Evolutionary conservation across 2,329 filamentous ascomycete genomes (phyloP).

Genomic region (Exophiala oligosperma): DNA sequence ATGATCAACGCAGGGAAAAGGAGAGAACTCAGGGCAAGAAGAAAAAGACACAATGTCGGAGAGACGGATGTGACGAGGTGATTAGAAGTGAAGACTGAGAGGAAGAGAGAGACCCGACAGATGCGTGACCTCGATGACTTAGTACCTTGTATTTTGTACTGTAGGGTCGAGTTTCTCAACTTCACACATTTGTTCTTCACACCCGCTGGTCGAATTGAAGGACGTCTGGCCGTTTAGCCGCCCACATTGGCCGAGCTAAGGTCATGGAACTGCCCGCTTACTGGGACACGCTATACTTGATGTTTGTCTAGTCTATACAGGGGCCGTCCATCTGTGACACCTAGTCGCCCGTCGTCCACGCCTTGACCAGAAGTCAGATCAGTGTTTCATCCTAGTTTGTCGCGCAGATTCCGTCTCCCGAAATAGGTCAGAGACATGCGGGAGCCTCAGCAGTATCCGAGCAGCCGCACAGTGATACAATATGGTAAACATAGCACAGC

Average conservation of each 20-base stretch:
- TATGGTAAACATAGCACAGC: not conserved
- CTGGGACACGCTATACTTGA: constrained; percentile 7
- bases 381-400: constrained; percentile 22
- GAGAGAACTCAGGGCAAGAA: not conserved
- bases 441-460: not conserved
- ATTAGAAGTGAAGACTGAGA: not conserved
- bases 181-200: constrained; percentile 11
- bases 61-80: constrained; percentile 1
- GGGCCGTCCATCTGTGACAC: constrained; percentile 13
- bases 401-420: constrained; percentile 4
- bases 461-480: too few species aligned
- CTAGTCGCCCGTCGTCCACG: constrained; percentile 6
- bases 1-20: not conserved
- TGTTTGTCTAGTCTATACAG: constrained; percentile 4
- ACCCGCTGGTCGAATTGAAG: constrained; percentile 22
- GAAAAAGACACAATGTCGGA: not conserved
- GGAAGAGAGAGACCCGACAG: not conserved
- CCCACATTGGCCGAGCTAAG: constrained; percentile 13
- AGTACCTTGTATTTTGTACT: not conserved
- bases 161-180: constrained; percentile 2
- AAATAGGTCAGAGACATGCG: constrained; percentile 8
- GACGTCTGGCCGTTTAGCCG: constrained; percentile 20
- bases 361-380: constrained; percentile 18
- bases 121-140: constrained; percentile 6
- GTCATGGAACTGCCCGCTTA: constrained; percentile 3